Percentiles rank a stretch among this genome's conserved stretches.
Evolutionary conservation across 768 basidiomycete genomes (phyloP).

Genomic region (Boletus patriciae): DNA sequence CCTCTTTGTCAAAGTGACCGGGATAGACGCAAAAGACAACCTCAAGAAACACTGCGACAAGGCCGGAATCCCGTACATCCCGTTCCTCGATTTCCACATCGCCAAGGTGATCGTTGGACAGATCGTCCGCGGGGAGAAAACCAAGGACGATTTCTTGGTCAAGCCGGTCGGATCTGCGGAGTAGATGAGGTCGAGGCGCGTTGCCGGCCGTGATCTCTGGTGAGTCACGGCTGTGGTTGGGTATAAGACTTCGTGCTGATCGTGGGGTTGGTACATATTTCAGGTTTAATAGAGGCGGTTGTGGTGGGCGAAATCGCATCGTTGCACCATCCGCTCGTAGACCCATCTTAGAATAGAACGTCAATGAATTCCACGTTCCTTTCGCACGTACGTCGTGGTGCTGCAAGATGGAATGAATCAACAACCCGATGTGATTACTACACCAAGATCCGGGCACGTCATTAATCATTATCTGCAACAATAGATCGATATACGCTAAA

Average conservation of each 20-base stretch:
- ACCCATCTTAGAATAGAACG: neutral
- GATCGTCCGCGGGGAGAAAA: conserved; percentile 67
- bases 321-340: neutral
- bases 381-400: neutral
- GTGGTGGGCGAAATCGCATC: neutral
- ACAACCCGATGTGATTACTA: neutral
- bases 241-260: neutral
- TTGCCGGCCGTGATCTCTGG: neutral
- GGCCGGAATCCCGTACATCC: conserved; percentile 75
- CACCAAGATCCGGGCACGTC: neutral
- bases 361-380: neutral
- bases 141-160: conserved; percentile 23
- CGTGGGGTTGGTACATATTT: neutral
- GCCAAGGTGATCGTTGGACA: conserved; percentile 60
- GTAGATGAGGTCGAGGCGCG: neutral
- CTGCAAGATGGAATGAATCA: too few relatives aligned
- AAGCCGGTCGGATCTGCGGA: neutral
- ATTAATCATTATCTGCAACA: too few relatives aligned
- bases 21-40: conserved; percentile 74
- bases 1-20: conserved; percentile 88
- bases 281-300: neutral
- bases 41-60: conserved; percentile 78
- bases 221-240: neutral
- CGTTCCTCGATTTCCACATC: conserved; percentile 70
- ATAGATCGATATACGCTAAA: conserved; percentile 6